phyloP scores from a whole-genome alignment of 768 basidiomycete genomes.

The Termitomyces heimii region DNA sequence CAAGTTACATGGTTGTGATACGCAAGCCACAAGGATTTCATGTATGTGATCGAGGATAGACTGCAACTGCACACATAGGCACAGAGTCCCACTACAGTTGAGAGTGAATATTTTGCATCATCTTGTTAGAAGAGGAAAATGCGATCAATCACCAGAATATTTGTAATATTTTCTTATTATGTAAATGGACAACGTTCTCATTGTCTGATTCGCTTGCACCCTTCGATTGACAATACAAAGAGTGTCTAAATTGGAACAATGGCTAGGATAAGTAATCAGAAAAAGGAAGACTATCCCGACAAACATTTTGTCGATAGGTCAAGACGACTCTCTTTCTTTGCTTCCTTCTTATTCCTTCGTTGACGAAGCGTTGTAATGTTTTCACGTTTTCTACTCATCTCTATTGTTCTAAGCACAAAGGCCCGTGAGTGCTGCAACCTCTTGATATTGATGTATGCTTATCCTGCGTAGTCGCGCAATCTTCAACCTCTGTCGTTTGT shows the following conservation, averaged over 20 bases:
- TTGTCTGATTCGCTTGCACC: background rate
- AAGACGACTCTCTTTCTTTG: background rate
- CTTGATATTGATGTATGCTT: background rate
- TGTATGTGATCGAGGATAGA: background rate
- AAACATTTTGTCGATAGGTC: background rate
- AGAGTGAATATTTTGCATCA: background rate
- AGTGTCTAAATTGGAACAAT: conserved; percentile 13
- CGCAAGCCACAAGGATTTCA: background rate
- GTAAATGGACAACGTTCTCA: background rate
- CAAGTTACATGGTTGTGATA: background rate
- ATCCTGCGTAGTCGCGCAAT: conserved; percentile 27
- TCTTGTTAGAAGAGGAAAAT: too few species aligned
- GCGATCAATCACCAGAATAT: background rate
- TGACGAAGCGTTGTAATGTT: conserved; percentile 27
- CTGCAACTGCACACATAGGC: background rate
- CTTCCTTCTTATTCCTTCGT: conserved; percentile 14
- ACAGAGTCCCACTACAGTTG: background rate
- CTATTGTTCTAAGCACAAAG: conserved; percentile 24
- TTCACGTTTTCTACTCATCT: conserved; percentile 26
- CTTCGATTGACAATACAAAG: background rate
- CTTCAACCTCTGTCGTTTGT: conserved; percentile 61
- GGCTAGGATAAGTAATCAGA: conserved; percentile 1
- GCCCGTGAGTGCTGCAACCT: conserved; percentile 26
- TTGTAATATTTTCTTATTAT: background rate
- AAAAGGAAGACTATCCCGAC: conserved; percentile 3